These are phyloP conservation scores for Eucalyptus pauciflora DNA, from an alignment of 345 rosid species.

Conservation along the genomic window DNA sequence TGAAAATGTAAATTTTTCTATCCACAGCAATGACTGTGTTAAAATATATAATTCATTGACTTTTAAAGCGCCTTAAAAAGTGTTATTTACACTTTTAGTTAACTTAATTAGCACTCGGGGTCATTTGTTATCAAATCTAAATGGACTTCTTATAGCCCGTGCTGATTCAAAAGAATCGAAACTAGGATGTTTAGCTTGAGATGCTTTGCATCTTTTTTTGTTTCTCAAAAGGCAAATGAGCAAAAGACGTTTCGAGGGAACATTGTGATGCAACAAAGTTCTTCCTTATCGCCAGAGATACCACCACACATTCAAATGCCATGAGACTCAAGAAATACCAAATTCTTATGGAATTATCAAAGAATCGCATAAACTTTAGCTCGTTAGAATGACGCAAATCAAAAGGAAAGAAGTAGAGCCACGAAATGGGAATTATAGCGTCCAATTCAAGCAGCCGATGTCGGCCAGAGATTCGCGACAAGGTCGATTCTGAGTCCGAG, in stretches of 20 bases:
- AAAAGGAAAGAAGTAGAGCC: not conserved
- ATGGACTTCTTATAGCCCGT: not conserved
- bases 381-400: not conserved
- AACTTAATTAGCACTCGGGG: not conserved
- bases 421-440: not conserved
- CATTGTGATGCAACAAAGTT: not conserved
- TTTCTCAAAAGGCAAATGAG: not conserved
- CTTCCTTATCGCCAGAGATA: not conserved
- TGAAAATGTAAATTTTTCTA: not conserved
- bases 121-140: not conserved
- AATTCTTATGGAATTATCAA: not conserved
- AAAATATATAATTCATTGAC: not conserved
- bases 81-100: not conserved
- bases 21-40: not conserved
- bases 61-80: accelerated
- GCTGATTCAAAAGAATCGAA: not conserved
- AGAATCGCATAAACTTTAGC: not conserved
- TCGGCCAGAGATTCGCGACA: not conserved
- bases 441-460: not conserved
- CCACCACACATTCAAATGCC: not conserved
- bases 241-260: not conserved
- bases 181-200: not conserved
- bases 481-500: not conserved
- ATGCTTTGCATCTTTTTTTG: not conserved
- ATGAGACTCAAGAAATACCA: not conserved